phyloP scores from a whole-genome alignment of 2,329 filamentous ascomycete genomes.

The Botrytis fragariae region DNA sequence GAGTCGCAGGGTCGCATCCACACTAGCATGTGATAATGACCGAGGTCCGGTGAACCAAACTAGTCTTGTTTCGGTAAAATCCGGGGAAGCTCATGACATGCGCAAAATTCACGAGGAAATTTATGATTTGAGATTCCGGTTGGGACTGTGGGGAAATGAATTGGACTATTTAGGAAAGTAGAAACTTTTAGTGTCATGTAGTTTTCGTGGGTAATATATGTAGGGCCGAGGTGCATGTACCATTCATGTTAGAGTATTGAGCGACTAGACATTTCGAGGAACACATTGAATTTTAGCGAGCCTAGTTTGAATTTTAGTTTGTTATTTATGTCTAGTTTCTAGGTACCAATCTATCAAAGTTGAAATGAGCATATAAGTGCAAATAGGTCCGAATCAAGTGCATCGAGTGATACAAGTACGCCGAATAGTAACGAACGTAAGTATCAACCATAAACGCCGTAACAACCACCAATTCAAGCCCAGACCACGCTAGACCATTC shows the following conservation, averaged over 20 bases:
- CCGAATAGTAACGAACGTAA: not conserved
- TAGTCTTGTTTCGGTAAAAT: slow-evolving; percentile 12
- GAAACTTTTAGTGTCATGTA: not conserved
- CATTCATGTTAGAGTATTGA: not conserved
- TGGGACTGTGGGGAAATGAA: not conserved
- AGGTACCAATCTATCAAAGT: not conserved
- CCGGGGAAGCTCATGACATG: slow-evolving; percentile 1
- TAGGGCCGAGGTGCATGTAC: not conserved
- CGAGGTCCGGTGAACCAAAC: not conserved
- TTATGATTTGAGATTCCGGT: not conserved
- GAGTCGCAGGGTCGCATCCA: not conserved
- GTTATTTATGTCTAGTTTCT: not conserved
- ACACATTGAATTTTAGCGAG: not conserved
- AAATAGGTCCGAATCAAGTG: not conserved
- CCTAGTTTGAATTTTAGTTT: not conserved
- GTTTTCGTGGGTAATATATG: not conserved
- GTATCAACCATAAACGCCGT: not conserved
- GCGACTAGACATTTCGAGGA: not conserved
- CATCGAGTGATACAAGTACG: not conserved
- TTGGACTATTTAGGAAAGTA: not conserved
- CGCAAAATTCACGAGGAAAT: not conserved
- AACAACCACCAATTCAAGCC: not conserved
- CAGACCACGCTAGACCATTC: not conserved
- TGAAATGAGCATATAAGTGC: not conserved
- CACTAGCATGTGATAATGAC: slow-evolving; percentile 15